These are phyloP conservation scores for Amesomyces nigricolor DNA, from an alignment of 2,329 filamentous ascomycete genomes.

Conservation along the genomic window DNA sequence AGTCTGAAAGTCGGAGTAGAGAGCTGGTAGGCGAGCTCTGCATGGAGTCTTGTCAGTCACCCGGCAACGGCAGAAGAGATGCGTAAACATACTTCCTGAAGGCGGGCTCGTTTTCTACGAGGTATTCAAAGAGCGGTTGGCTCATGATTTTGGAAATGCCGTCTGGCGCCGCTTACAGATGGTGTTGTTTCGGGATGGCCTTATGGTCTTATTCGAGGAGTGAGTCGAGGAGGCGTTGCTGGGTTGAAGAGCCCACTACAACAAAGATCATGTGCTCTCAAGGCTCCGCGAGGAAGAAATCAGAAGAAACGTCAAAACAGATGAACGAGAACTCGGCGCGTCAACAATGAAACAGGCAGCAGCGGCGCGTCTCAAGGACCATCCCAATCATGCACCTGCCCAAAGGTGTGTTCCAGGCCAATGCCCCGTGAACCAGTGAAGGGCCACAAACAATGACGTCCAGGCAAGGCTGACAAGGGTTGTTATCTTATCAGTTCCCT, in stretches of 20 bases:
- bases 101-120: conserved; percentile 29
- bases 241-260: background rate
- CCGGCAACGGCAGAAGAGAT: background rate
- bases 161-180: background rate
- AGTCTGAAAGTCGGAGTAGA: conserved; percentile 30
- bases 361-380: background rate
- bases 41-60: conserved; percentile 10
- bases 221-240: background rate
- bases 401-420: background rate
- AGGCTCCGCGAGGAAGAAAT: background rate
- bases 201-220: background rate
- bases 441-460: conserved; percentile 13
- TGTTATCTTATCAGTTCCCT: conserved; percentile 22
- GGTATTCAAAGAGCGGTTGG: conserved; percentile 27
- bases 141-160: background rate
- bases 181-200: background rate
- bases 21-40: conserved; percentile 28
- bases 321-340: background rate
- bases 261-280: background rate
- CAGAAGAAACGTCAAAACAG: background rate
- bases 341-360: conserved; percentile 1
- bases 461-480: background rate
- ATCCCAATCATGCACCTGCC: background rate
- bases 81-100: conserved; percentile 27
- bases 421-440: background rate